phyloP scores from a whole-genome alignment of 2,329 filamentous ascomycete species.

The Rutstroemia sp. region DNA sequence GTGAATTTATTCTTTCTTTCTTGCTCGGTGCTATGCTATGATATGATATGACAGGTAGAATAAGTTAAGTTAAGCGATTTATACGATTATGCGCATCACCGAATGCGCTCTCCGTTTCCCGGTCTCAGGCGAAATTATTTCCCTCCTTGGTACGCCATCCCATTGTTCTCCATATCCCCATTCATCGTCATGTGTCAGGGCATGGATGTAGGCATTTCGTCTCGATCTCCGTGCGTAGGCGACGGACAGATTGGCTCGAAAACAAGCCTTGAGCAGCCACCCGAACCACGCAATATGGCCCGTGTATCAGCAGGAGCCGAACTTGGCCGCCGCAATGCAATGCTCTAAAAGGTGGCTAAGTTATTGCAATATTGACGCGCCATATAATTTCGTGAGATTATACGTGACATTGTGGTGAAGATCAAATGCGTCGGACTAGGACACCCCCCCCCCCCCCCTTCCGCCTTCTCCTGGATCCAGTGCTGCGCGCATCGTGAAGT shows the following conservation, averaged over 20 bases:
- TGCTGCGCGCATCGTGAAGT: neutral
- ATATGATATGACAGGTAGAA: too few species aligned
- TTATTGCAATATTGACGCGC: neutral
- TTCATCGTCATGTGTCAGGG: neutral
- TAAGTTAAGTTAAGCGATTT: too few species aligned
- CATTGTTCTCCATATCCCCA: too few species aligned
- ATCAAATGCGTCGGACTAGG: too few species aligned
- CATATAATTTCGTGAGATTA: neutral
- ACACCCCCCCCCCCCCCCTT: neutral
- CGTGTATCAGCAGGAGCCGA: neutral
- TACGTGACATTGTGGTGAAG: neutral
- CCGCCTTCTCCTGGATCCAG: neutral
- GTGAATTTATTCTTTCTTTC: too few species aligned
- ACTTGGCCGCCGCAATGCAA: neutral
- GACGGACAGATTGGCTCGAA: neutral
- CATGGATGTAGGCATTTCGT: slow-evolving; percentile 19
- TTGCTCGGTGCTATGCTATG: too few species aligned
- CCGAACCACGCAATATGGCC: neutral
- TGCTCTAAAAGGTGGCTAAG: neutral
- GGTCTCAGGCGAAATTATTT: too few species aligned
- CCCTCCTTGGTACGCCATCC: too few species aligned
- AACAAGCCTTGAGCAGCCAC: slow-evolving; percentile 7
- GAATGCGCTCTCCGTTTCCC: too few species aligned
- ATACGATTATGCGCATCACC: too few species aligned
- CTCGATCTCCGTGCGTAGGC: slow-evolving; percentile 15